Evolutionary conservation across 2,329 filamentous ascomycete genomes (phyloP), one percentile per base, ranked within the genome.

Genomic region (Fusarium chlamydosporum): DNA sequence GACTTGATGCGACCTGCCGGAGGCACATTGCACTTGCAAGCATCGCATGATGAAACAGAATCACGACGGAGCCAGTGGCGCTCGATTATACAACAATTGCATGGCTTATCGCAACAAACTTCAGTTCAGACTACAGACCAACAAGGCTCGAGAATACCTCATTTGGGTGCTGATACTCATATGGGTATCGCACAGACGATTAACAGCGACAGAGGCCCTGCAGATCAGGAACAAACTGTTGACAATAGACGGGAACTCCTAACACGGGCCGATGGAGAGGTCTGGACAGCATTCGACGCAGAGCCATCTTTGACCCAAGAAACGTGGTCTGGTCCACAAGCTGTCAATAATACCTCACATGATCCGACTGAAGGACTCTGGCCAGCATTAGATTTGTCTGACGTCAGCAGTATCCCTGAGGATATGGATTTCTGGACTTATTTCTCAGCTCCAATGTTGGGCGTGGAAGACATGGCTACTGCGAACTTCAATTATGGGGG

Each of bases 371-470:
- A 29, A 0, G 31, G 23, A 38, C 27, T 45, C 1, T 63, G 60
- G 60, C 58, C 60, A 13, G 12, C 63, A 1, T n/a, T 63, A 0
- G 37, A 63, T 33, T 35, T 63, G 0, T 48, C 60, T 3, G 48
- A 56, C 16, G 20, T 42, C 2, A 29, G 31, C 1, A 23, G 12
- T 1, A 16, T 18, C n/a, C 29, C 57, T 0, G 58, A 63, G 7
- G 60, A 63, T 10, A 11, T 63, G 4, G 38, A 47, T n/a, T 26
- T 63, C 11, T 63, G 60, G 60, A 20, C 35, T 1, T 62, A 63
- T 8, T 41, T 63, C 7, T 62, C 60, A 1, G 60, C 41, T 15
- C 60, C 60, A 1, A 56, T 63, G 26, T 7, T 63, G 6, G 48
- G 41, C 2, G 20, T 46, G 2, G 60, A 63, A 1, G 38, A 41